Evolutionary conservation across 2,329 filamentous ascomycete species (phyloP).

Genomic region (Amauroascus verrucosus): DNA sequence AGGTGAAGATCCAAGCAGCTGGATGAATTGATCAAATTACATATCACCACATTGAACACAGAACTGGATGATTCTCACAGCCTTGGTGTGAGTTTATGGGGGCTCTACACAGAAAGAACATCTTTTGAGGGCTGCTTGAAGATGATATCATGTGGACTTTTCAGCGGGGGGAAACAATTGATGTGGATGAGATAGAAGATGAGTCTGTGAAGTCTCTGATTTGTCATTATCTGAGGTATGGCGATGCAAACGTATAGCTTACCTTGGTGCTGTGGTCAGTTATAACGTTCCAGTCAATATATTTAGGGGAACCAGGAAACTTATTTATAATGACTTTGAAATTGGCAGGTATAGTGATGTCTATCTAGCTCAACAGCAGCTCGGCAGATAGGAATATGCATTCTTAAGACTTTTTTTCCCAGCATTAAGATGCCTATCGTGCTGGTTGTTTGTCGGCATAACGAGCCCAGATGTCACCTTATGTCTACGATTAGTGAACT

Average conservation of each 20-base stretch:
- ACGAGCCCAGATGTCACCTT: too few species aligned
- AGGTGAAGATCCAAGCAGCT: slow-evolving; percentile 10
- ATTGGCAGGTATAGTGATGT: too few species aligned
- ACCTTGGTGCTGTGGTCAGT: not conserved
- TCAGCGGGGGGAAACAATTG: slow-evolving; percentile 12
- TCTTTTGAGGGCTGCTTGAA: slow-evolving; percentile 12
- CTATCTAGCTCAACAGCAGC: too few species aligned
- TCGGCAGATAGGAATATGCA: too few species aligned
- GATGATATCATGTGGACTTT: slow-evolving; percentile 13
- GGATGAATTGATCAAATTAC: slow-evolving; percentile 11
- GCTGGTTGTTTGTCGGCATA: too few species aligned
- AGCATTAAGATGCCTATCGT: too few species aligned
- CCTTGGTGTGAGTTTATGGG: slow-evolving; percentile 11
- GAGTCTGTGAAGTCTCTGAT: slow-evolving; percentile 10
- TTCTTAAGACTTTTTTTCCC: too few species aligned
- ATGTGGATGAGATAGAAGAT: slow-evolving; percentile 13
- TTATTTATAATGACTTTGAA: too few species aligned
- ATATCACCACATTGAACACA: slow-evolving; percentile 10
- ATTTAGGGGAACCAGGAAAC: too few species aligned
- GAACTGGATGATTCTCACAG: slow-evolving; percentile 13
- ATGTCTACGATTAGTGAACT: too few species aligned
- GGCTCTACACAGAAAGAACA: slow-evolving; percentile 10
- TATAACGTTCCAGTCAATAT: not conserved
- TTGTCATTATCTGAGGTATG: slow-evolving; percentile 12
- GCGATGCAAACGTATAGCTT: slow-evolving; percentile 13